Percentiles rank a stretch among this genome's conserved stretches.
These are phyloP conservation scores for Gautieria morchelliformis DNA, from an alignment of 768 basidiomycete genomes.

Conservation along the genomic window DNA sequence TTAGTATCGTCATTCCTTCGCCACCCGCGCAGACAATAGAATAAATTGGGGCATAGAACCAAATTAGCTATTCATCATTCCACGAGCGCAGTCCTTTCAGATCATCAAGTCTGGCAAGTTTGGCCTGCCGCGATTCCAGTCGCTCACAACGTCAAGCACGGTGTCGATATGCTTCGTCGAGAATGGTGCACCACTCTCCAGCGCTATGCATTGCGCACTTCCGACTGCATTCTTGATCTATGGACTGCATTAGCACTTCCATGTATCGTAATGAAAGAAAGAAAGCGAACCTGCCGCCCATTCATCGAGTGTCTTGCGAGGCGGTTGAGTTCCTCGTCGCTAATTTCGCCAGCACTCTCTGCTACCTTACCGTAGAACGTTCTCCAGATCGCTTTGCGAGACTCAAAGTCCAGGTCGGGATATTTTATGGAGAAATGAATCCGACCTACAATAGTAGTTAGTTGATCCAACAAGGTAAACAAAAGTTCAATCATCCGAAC, in stretches of 20 bases:
- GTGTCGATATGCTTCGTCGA: neutral
- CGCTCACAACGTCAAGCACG: conserved; percentile 2
- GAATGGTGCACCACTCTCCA: neutral
- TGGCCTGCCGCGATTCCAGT: neutral
- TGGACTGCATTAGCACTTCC: neutral
- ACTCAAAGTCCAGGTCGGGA: conserved; percentile 18
- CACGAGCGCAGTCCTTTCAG: too few species aligned
- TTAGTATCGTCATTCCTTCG: too few species aligned
- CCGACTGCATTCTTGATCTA: conserved; percentile 23
- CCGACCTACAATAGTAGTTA: conserved; percentile 16
- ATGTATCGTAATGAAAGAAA: neutral
- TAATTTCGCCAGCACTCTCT: conserved; percentile 3
- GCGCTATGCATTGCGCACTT: conserved; percentile 16
- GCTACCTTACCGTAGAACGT: conserved; percentile 17
- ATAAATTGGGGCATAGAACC: too few species aligned
- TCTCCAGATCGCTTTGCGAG: conserved; percentile 22
- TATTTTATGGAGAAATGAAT: conserved; percentile 27
- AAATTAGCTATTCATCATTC: too few species aligned
- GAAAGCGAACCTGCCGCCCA: conserved; percentile 20
- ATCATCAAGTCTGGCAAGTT: neutral
- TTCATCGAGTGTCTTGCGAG: conserved; percentile 18
- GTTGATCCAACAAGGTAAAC: neutral
- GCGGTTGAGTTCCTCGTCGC: conserved; percentile 13
- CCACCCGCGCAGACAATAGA: too few species aligned
- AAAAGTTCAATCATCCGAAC: neutral